Percentiles rank a stretch among this genome's conserved stretches.
These are phyloP conservation scores for Sporothrix variecibatus DNA, from an alignment of 2,329 filamentous ascomycete genomes.

Conservation along the genomic window DNA sequence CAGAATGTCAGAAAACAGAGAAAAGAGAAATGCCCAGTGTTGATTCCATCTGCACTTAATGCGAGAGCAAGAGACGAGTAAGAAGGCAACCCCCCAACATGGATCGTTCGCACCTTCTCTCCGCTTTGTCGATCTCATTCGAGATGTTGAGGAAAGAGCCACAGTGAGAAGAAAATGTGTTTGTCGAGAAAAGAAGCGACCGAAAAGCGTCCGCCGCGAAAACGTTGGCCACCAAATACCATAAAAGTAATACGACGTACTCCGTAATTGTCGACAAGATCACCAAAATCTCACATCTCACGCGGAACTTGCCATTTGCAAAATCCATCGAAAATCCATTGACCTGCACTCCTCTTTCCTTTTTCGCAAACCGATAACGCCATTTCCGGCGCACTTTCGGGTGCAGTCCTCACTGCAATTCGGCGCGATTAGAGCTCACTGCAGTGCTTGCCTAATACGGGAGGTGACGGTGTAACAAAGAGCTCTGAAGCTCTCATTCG, in stretches of 20 bases:
- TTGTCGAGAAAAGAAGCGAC: background rate
- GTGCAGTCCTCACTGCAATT: background rate
- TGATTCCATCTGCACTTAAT: background rate
- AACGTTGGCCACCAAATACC: background rate
- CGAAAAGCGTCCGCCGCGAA: background rate
- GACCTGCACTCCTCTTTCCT: background rate
- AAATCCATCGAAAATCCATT: background rate
- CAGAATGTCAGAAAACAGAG: background rate
- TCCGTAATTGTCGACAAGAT: background rate
- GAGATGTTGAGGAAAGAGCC: constrained; percentile 7
- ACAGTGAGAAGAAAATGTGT: background rate
- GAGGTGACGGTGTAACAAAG: background rate
- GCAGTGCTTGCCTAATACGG: constrained; percentile 16
- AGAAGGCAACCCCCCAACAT: background rate
- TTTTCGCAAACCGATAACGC: background rate
- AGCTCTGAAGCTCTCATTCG: background rate
- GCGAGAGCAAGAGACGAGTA: background rate
- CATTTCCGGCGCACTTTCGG: background rate
- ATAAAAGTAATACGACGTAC: background rate
- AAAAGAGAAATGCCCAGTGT: background rate
- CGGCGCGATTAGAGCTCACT: constrained; percentile 8
- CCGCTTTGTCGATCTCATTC: background rate
- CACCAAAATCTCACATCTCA: background rate
- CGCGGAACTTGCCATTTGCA: background rate
- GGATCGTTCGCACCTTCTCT: background rate